phyloP scores from a whole-genome alignment of 1,139 yeast genomes.

The Diutina siamensis region DNA sequence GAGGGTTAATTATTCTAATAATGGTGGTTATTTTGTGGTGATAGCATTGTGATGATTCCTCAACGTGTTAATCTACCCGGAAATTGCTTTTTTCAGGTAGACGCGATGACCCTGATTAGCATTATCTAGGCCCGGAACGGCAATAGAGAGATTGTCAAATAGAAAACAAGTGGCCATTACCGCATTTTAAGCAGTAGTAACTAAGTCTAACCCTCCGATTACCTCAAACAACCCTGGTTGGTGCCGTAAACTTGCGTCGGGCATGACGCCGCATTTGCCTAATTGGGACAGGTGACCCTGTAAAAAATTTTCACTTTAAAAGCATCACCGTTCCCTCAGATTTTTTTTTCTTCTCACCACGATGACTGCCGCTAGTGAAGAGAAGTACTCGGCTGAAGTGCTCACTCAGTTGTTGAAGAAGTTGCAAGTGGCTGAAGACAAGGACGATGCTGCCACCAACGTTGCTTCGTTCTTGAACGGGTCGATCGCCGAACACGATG shows the following conservation, averaged over 20 bases:
- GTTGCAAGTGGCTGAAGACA: constrained; percentile 86
- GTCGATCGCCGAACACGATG: constrained; percentile 96
- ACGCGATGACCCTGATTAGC: not conserved
- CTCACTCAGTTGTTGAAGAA: constrained; percentile 89
- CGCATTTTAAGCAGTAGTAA: too few relatives aligned
- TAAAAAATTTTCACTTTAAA: constrained; percentile 5
- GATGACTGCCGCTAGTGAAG: constrained; percentile 56
- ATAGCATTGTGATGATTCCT: too few relatives aligned
- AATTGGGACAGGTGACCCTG: not conserved
- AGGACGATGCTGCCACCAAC: constrained; percentile 79
- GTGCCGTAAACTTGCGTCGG: not conserved
- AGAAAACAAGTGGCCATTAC: too few relatives aligned
- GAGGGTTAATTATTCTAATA: too few relatives aligned
- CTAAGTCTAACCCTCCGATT: too few relatives aligned
- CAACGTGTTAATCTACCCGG: not conserved
- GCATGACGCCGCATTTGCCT: constrained; percentile 5
- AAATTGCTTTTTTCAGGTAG: not conserved
- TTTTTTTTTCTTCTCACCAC: constrained; percentile 15
- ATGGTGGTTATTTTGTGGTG: too few relatives aligned
- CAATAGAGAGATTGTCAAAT: too few relatives aligned
- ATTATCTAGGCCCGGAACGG: too few relatives aligned
- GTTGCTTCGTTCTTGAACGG: constrained; percentile 93
- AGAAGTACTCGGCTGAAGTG: constrained; percentile 64
- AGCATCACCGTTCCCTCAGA: not conserved
- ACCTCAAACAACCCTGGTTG: too few relatives aligned